Conservation (phyloP, 2,329 filamentous ascomycete species). For the Aureobasidium pullulans region DNA sequence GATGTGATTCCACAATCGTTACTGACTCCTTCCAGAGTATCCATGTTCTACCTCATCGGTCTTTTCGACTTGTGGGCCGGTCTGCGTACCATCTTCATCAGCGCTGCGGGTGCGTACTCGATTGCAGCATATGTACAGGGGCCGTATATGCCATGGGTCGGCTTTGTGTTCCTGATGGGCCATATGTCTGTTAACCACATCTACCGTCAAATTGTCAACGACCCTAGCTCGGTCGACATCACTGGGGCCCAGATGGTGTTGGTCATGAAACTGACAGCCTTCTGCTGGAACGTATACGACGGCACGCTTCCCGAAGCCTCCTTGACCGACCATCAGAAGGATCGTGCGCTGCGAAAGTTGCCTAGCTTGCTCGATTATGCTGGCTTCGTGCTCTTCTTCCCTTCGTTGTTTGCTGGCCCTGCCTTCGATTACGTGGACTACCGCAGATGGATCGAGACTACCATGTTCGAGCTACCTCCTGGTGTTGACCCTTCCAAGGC, state of each 20-base stretch:
- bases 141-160: constrained; percentile 96
- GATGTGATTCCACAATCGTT: constrained; percentile 6
- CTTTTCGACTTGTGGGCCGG: constrained; percentile 90
- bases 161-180: constrained; percentile 87
- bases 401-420: constrained; percentile 78
- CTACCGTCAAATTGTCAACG: constrained; percentile 62
- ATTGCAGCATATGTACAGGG: constrained; percentile 80
- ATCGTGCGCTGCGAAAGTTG: constrained; percentile 66
- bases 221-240: constrained; percentile 68
- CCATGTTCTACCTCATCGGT: constrained; percentile 85
- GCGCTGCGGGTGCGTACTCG: constrained; percentile 69
- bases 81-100: constrained; percentile 69
- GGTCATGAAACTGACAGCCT: constrained; percentile 93
- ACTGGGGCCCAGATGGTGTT: constrained; percentile 96
- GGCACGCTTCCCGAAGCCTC: constrained; percentile 71
- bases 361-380: constrained; percentile 73
- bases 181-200: constrained; percentile 93
- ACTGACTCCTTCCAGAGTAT: constrained; percentile 48
- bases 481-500: constrained; percentile 78
- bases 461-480: constrained; percentile 82
- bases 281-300: constrained; percentile 97
- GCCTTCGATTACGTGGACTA: constrained; percentile 95
- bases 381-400: constrained; percentile 94
- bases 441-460: constrained; percentile 82
- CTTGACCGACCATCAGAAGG: constrained; percentile 80